Conservation (phyloP, 768 basidiomycete species). For the Naganishia antarctica region DNA sequence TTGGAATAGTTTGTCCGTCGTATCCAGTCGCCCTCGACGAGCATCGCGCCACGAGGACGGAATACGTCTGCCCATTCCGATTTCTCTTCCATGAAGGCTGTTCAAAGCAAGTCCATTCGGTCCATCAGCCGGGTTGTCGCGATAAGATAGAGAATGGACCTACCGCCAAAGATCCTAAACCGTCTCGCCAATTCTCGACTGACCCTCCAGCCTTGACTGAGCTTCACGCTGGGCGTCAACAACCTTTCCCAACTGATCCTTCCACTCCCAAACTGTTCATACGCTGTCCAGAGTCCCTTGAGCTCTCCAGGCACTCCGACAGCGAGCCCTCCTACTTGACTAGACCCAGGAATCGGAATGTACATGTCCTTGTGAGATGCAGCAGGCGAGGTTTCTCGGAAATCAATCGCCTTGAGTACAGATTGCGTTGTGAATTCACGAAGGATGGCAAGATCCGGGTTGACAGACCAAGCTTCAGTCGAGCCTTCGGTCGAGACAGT, state of each 20-base stretch:
- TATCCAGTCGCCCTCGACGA: conserved; percentile 71
- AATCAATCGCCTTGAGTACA: conserved; percentile 60
- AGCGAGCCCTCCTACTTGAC: conserved; percentile 71
- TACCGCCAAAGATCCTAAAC: conserved; percentile 36
- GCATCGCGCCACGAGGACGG: conserved; percentile 66
- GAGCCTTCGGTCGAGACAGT: conserved; percentile 66
- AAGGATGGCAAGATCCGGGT: conserved; percentile 11
- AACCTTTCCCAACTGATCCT: conserved; percentile 70
- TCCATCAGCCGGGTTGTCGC: conserved; percentile 56
- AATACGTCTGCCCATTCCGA: conserved; percentile 79
- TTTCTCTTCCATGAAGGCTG: conserved; percentile 45
- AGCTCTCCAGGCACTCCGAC: conserved; percentile 91
- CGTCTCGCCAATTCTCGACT: conserved; percentile 69
- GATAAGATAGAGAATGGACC: conserved; percentile 21
- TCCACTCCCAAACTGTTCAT: conserved; percentile 66
- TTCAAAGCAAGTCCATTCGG: not conserved
- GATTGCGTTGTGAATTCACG: conserved; percentile 51
- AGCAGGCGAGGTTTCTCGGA: conserved; percentile 78
- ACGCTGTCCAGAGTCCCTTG: conserved; percentile 60
- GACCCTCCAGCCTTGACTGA: conserved; percentile 77
- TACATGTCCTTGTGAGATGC: conserved; percentile 75
- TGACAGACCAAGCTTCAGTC: conserved; percentile 63
- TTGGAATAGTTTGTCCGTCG: conserved; percentile 67
- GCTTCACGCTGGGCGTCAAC: conserved; percentile 65
- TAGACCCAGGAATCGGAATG: conserved; percentile 51